These are phyloP conservation scores for Luvunga scandens DNA, from an alignment of 345 rosid genomes.

Conservation along the genomic window DNA sequence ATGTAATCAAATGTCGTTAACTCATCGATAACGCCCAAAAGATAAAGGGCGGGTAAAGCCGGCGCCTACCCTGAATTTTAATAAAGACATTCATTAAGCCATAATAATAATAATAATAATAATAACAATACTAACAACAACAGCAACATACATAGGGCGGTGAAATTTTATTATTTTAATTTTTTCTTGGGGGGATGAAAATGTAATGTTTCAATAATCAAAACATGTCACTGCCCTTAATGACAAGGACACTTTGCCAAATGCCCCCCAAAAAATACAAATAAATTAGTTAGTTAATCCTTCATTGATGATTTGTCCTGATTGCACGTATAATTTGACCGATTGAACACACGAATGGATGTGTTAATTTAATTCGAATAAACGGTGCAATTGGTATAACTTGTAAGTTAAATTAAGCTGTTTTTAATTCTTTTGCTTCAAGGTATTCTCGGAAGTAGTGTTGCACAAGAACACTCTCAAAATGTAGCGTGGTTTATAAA, in stretches of 20 bases:
- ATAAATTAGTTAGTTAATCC: too few relatives aligned
- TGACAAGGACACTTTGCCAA: background rate
- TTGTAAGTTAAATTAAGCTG: background rate
- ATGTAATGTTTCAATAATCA: slow-evolving; percentile 1
- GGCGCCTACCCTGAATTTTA: background rate
- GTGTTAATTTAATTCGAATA: background rate
- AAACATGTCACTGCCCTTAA: background rate
- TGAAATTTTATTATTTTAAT: background rate
- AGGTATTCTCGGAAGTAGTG: background rate
- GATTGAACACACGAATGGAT: background rate
- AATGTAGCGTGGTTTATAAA: background rate
- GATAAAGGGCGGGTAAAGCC: background rate
- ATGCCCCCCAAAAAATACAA: background rate
- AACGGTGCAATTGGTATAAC: background rate
- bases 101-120: too few relatives aligned
- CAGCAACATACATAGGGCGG: background rate
- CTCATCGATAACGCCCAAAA: background rate
- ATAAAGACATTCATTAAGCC: background rate
- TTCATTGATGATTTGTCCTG: background rate
- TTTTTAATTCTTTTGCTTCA: background rate
- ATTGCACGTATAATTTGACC: background rate
- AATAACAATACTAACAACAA: too few relatives aligned
- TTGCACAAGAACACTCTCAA: background rate
- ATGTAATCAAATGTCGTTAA: background rate
- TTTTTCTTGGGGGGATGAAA: background rate